Conservation (phyloP, 2,329 filamentous ascomycete genomes). For the Colletotrichum sp. region DNA sequence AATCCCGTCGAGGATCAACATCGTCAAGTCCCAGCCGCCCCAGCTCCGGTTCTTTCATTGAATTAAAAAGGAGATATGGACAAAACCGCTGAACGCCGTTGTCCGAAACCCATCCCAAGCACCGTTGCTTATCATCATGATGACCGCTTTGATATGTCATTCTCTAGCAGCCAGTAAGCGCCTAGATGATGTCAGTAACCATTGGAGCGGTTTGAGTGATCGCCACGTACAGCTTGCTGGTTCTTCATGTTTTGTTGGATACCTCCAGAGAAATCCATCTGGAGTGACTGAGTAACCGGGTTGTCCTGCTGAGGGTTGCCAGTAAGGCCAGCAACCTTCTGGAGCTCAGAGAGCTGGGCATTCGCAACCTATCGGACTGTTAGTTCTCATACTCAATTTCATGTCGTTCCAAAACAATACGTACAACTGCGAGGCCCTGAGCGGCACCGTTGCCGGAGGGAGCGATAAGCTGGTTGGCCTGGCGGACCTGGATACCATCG, state of each 20-base stretch:
- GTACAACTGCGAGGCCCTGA: conserved; percentile 11
- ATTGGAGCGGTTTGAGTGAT: fast-evolving
- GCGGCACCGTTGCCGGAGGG: conserved; percentile 10
- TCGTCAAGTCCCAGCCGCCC: not conserved
- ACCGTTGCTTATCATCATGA: not conserved
- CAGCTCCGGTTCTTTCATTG: not conserved
- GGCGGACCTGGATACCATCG: conserved; percentile 17
- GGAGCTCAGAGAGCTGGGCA: conserved; percentile 10
- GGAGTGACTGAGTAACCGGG: conserved; percentile 6
- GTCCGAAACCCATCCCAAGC: not conserved
- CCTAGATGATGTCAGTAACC: not conserved
- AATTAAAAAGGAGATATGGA: not conserved
- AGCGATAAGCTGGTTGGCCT: conserved; percentile 18
- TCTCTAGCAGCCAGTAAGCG: conserved; percentile 3
- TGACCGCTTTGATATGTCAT: not conserved
- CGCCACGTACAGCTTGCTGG: not conserved
- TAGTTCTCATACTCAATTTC: fast-evolving
- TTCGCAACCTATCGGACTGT: conserved; percentile 4
- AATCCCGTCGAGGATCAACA: not conserved
- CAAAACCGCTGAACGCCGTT: not conserved
- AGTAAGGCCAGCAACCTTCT: conserved; percentile 13
- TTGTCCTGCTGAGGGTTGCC: conserved; percentile 14
- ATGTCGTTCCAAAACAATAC: fast-evolving
- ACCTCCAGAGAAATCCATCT: conserved; percentile 17
- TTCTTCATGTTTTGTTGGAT: conserved; percentile 22